A percentile compares a stretch with the other conserved stretches of the same genome.
Evolutionary conservation across 805 yeast genomes (phyloP).

Genomic region (Metschnikowia noctiluminum): DNA sequence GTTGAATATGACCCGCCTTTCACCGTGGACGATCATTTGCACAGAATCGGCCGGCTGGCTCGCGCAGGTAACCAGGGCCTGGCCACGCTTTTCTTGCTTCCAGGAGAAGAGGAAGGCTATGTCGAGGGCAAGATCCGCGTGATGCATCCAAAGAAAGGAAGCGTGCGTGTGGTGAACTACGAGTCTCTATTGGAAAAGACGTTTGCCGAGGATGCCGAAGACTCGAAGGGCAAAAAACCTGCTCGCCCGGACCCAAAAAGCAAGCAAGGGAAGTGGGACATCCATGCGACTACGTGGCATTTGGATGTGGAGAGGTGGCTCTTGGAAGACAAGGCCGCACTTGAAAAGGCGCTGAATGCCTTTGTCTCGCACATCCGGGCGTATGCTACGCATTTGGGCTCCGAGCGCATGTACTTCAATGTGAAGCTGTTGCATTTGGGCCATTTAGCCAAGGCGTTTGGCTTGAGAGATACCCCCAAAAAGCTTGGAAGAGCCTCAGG

Average conservation of each 20-base stretch:
- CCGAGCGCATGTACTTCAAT: conserved; percentile 78
- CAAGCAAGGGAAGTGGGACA: conserved; percentile 71
- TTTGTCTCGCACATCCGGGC: conserved; percentile 91
- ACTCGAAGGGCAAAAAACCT: conserved; percentile 19
- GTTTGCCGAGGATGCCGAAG: conserved; percentile 34
- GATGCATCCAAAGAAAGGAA: conserved; percentile 39
- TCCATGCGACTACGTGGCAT: conserved; percentile 96
- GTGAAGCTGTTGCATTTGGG: conserved; percentile 86
- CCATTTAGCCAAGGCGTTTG: conserved; percentile 93
- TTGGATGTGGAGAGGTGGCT: conserved; percentile 85
- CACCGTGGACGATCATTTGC: conserved; percentile 89
- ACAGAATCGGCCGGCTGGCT: conserved; percentile 96
- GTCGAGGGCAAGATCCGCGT: conserved; percentile 47
- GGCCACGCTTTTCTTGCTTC: conserved; percentile 75
- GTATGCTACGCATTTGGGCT: conserved; percentile 86
- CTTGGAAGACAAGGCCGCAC: conserved; percentile 59
- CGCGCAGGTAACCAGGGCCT: conserved; percentile 90
- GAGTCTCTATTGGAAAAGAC: conserved; percentile 32
- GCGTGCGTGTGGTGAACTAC: conserved; percentile 32
- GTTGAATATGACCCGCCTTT: conserved; percentile 96
- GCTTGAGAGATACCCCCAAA: conserved; percentile 91
- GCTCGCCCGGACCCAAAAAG: conserved; percentile 26
- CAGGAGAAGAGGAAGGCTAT: conserved; percentile 87
- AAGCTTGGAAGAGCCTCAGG: conserved; percentile 52
- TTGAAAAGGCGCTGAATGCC: conserved; percentile 70